phyloP scores from a whole-genome alignment of 805 yeast genomes.

The Kregervanrija fluxuum region DNA sequence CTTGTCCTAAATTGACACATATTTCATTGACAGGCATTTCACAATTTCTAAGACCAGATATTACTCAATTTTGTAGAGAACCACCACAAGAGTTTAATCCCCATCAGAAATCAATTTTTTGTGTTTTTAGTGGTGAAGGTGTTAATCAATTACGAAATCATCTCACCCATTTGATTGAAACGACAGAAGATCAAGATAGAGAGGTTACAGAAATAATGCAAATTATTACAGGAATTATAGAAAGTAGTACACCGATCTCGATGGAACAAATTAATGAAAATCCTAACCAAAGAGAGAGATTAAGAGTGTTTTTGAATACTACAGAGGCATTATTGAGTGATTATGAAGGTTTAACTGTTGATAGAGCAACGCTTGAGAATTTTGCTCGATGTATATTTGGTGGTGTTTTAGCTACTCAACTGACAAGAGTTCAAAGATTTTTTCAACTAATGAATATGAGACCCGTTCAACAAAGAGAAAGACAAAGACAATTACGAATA shows the following conservation, averaged over 20 bases:
- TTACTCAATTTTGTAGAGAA: constrained; percentile 79
- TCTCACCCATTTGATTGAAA: constrained; percentile 34
- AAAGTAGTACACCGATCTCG: constrained; percentile 11
- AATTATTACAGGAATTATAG: constrained; percentile 23
- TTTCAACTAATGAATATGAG: constrained; percentile 21
- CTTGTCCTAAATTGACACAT: constrained; percentile 85
- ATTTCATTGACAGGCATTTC: constrained; percentile 86
- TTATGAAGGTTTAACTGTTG: constrained; percentile 19
- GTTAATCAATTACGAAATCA: constrained; percentile 69
- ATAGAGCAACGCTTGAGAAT: constrained; percentile 19
- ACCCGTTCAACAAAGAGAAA: constrained; percentile 8
- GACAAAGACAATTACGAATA: constrained; percentile 5
- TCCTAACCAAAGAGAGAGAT: constrained; percentile 19
- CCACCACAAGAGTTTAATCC: constrained; percentile 91
- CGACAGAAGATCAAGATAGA: constrained; percentile 25
- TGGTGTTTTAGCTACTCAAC: constrained; percentile 23
- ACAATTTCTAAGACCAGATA: constrained; percentile 81
- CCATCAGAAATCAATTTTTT: constrained; percentile 76
- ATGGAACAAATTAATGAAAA: constrained; percentile 14
- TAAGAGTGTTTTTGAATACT: constrained; percentile 22
- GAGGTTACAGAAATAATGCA: constrained; percentile 26
- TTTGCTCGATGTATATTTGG: constrained; percentile 26
- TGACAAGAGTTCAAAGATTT: constrained; percentile 26
- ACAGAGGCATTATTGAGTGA: constrained; percentile 24
- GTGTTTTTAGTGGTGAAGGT: constrained; percentile 91